phyloP scores from a whole-genome alignment of 2,329 filamentous ascomycete genomes.

The Knoxdaviesia proteae region DNA sequence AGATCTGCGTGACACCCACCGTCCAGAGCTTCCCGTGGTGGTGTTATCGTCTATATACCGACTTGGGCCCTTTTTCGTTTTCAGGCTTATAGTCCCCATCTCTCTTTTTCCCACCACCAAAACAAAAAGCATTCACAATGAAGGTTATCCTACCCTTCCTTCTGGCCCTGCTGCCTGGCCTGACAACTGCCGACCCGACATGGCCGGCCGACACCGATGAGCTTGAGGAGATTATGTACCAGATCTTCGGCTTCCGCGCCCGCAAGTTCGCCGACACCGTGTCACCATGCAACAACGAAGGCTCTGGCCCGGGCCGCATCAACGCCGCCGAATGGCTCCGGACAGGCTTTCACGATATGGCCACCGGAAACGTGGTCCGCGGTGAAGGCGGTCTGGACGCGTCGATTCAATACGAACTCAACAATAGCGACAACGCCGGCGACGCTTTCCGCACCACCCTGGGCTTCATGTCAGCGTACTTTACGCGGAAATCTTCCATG shows the following conservation, averaged over 20 bases:
- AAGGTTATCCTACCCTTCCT: slow-evolving; percentile 12
- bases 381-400: slow-evolving; percentile 34
- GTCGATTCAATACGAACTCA: slow-evolving; percentile 37
- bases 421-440: slow-evolving; percentile 32
- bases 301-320: slow-evolving; percentile 30
- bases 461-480: slow-evolving; percentile 29
- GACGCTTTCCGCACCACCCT: slow-evolving; percentile 32
- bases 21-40: neutral
- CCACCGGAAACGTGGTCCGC: slow-evolving; percentile 26
- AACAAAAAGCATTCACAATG: slow-evolving; percentile 1
- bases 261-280: slow-evolving; percentile 35
- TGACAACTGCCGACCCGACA: slow-evolving; percentile 25
- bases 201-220: slow-evolving; percentile 40
- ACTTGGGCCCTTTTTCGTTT: neutral
- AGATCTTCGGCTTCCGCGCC: slow-evolving; percentile 30
- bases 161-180: slow-evolving; percentile 14
- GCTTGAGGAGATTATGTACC: slow-evolving; percentile 42
- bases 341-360: slow-evolving; percentile 41
- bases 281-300: slow-evolving; percentile 32
- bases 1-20: neutral
- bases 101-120: neutral
- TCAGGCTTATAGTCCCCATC: neutral
- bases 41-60: neutral
- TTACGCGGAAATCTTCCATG: slow-evolving; percentile 28
- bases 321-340: slow-evolving; percentile 42